Percentiles rank a stretch among this genome's conserved stretches.
Conservation (phyloP, 148 eudicot species). For the Rhododendron simsii region DNA sequence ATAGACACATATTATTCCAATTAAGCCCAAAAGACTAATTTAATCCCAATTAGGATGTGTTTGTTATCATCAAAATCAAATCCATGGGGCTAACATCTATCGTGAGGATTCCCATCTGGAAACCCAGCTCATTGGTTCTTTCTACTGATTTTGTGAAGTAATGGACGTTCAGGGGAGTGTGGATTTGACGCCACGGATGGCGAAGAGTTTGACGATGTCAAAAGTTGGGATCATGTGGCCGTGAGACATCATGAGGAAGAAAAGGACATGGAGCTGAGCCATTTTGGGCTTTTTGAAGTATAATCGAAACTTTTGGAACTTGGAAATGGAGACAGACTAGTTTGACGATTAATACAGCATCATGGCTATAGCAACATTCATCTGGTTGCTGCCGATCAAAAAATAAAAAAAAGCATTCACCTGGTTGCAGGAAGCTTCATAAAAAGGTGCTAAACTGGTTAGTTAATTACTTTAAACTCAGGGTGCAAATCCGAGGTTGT, state of each 20-base stretch:
- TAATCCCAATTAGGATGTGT: no score
- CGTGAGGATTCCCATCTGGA: constrained; percentile 10
- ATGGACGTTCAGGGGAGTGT: constrained; percentile 46
- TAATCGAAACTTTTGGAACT: neutral
- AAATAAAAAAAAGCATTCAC: no score
- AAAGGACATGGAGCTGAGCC: constrained; percentile 36
- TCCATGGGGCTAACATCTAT: no score
- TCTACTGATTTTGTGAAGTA: constrained; percentile 23
- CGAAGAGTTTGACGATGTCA: constrained; percentile 49
- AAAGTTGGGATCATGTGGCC: constrained; percentile 61
- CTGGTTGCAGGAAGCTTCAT: no score
- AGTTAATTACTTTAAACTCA: no score
- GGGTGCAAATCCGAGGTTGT: no score
- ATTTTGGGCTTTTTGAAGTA: neutral
- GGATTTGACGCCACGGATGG: constrained; percentile 9
- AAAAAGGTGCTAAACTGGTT: no score
- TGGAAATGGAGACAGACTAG: neutral
- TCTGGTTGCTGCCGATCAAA: no score
- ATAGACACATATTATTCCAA: no score
- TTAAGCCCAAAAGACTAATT: no score
- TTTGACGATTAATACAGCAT: neutral
- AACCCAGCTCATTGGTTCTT: neutral
- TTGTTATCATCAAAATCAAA: no score
- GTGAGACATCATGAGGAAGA: constrained; percentile 43
- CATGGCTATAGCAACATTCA: neutral